Percentiles rank a stretch among this genome's conserved stretches.
phyloP scores from a whole-genome alignment of 257 asterid genomes.

The Echites panduratus region DNA sequence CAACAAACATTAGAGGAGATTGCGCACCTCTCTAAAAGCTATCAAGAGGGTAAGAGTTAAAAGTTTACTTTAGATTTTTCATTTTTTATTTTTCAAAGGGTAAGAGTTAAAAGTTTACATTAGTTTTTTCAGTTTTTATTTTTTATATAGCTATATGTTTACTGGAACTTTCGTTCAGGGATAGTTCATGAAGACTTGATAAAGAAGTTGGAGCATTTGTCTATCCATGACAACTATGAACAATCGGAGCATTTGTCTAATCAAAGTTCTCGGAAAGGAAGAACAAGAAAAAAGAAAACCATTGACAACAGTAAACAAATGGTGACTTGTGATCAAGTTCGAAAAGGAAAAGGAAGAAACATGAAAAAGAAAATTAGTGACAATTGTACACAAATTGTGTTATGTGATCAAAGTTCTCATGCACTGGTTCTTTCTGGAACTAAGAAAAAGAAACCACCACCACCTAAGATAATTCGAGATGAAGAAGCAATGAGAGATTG shows the following conservation, averaged over 20 bases:
- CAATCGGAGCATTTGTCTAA: too few relatives aligned
- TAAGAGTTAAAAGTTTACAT: background rate
- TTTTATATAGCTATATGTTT: background rate
- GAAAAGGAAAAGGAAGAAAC: too few relatives aligned
- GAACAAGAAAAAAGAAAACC: too few relatives aligned
- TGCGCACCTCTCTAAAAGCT: background rate
- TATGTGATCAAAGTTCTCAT: background rate
- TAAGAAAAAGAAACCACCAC: slow-evolving; percentile 4
- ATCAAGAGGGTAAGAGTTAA: background rate
- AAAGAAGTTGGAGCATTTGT: background rate
- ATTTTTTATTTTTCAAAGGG: background rate
- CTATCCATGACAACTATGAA: background rate
- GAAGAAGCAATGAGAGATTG: slow-evolving; percentile 25
- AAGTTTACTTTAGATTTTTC: background rate
- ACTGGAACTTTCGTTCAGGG: background rate
- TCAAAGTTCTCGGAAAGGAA: too few relatives aligned
- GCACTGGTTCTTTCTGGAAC: slow-evolving; percentile 16
- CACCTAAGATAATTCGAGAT: slow-evolving; percentile 39
- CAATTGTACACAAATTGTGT: background rate
- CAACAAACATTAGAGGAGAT: too few relatives aligned
- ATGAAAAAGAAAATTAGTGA: background rate
- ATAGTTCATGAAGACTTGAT: background rate
- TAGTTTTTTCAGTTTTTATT: background rate
- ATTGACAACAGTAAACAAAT: too few relatives aligned
- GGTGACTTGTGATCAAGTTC: too few relatives aligned